Conservation (phyloP, 2,329 filamentous ascomycete genomes). For the Cyanodermella asteris region DNA sequence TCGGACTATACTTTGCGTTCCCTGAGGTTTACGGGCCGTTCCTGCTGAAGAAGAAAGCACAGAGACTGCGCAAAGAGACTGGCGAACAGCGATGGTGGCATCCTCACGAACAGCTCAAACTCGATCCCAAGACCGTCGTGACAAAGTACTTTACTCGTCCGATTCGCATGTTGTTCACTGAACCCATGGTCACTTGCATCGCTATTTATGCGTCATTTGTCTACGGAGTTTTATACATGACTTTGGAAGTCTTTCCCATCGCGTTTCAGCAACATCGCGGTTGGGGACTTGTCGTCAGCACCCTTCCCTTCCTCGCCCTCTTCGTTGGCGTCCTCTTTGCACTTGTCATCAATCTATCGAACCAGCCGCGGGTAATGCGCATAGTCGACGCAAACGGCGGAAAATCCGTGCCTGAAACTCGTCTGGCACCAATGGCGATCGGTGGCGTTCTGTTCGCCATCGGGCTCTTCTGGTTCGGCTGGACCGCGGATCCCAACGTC, state of each 20-base stretch:
- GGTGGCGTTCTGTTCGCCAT: constrained; percentile 16
- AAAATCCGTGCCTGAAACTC: constrained; percentile 17
- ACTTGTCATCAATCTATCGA: constrained; percentile 16
- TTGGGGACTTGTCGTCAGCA: constrained; percentile 18
- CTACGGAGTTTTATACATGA: constrained; percentile 23
- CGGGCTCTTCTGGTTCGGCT: constrained; percentile 30
- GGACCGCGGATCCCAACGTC: constrained; percentile 29
- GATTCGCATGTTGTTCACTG: constrained; percentile 4
- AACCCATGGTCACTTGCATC: constrained; percentile 1
- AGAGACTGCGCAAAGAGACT: constrained; percentile 25
- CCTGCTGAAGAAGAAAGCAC: constrained; percentile 24
- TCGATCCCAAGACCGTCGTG: constrained; percentile 3
- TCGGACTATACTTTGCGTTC: constrained; percentile 14
- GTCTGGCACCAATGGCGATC: constrained; percentile 18
- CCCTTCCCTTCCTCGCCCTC: constrained; percentile 22
- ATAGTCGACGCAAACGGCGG: constrained; percentile 18
- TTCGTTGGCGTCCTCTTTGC: constrained; percentile 21
- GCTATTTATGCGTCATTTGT: constrained; percentile 17
- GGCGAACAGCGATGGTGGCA: constrained; percentile 24
- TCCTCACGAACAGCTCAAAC: constrained; percentile 13
- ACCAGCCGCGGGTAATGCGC: constrained; percentile 16
- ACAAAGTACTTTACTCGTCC: constrained; percentile 18
- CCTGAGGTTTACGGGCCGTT: constrained; percentile 26
- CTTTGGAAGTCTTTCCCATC: constrained; percentile 24
- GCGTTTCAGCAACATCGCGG: constrained; percentile 19